A percentile compares a stretch with the other conserved stretches of the same genome.
These are phyloP conservation scores for Ensete ventricosum DNA, from an alignment of 176 grass and related monocot species.

Conservation along the genomic window DNA sequence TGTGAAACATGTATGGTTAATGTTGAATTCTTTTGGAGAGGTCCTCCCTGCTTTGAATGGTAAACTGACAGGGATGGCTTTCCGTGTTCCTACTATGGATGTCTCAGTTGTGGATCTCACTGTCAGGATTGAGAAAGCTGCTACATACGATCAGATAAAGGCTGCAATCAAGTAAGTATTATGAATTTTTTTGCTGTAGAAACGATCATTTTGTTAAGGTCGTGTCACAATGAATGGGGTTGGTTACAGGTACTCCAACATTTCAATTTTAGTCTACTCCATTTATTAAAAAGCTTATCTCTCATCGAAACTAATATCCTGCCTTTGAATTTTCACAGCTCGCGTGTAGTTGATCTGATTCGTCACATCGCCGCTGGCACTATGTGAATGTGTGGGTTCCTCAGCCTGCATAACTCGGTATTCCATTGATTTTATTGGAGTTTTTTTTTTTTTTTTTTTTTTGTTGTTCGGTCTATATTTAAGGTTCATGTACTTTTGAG, in stretches of 20 bases:
- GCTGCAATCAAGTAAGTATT: slow-evolving; percentile 11
- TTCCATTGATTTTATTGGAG: neutral
- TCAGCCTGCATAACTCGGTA: neutral
- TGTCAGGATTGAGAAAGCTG: slow-evolving; percentile 44
- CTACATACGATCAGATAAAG: slow-evolving; percentile 48
- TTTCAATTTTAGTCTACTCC: neutral
- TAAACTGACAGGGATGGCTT: slow-evolving; percentile 50
- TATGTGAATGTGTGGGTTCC: neutral
- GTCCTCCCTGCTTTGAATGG: slow-evolving; percentile 14
- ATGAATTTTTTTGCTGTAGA: neutral
- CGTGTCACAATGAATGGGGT: no score
- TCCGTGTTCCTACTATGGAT: slow-evolving; percentile 54
- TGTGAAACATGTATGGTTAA: neutral
- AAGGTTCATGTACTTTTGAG: no score
- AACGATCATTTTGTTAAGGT: neutral
- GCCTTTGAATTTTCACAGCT: neutral
- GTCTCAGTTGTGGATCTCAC: slow-evolving; percentile 57
- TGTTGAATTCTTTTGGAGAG: no score
- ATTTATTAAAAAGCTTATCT: neutral
- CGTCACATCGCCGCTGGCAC: neutral
- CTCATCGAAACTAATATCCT: neutral
- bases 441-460: neutral
- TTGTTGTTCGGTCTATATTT: no score
- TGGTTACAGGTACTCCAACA: slow-evolving; percentile 7
- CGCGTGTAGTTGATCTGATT: neutral